Evolutionary conservation across 164 flowering plant species (phyloP), one percentile per base, ranked within the genome.

Genomic region (Stephania yunnanensis): DNA sequence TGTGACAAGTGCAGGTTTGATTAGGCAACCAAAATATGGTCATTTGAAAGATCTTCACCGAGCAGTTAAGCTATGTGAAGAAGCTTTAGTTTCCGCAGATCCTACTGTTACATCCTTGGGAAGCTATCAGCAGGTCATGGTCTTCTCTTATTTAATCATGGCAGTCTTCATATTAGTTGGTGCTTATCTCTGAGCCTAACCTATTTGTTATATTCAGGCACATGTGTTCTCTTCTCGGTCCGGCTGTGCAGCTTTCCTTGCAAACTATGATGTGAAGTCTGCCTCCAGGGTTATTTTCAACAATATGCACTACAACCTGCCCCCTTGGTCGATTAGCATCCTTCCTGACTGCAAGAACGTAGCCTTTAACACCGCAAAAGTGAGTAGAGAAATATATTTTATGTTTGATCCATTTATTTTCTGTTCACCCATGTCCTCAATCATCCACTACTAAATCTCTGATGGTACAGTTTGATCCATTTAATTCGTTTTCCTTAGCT

Each of bases 301-400:
- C 30, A 85, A 86, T 79, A 81, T 69, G 87, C 98, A 89, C 79
- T 94, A 92, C 72, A 79, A 84, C 71, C 81, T 96, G 72, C 97
- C 98, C 63, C 90, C 99, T 76, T 96, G 99, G 99, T 96, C 99
- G 44, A 89, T 90, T 74, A 96, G 98, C 85, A 90, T 96, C 73
- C 97, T 96, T 80, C 98, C 98, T 68, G 97, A 92, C 79, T 96
- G 98, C 86, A 87, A 76, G 82, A 84, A 87, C 75, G 95, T 77
- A 17, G 93, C 87, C 66, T 95, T 88, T 46, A 95, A 95, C 82
- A 96, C 99, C 70, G 99, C 99, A 50, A 91, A 73, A 75, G 99
- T 93, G 83, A 82, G 85, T 74, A 55, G 20, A 74, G 58, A 46
- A n/a, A 20, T 10, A 61, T 10, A 66, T 74, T 13, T 7, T 71